A percentile compares a stretch with the other conserved stretches of the same genome.
Conservation (phyloP, 2,329 filamentous ascomycete species). For the Dactylella cylindrospora region DNA sequence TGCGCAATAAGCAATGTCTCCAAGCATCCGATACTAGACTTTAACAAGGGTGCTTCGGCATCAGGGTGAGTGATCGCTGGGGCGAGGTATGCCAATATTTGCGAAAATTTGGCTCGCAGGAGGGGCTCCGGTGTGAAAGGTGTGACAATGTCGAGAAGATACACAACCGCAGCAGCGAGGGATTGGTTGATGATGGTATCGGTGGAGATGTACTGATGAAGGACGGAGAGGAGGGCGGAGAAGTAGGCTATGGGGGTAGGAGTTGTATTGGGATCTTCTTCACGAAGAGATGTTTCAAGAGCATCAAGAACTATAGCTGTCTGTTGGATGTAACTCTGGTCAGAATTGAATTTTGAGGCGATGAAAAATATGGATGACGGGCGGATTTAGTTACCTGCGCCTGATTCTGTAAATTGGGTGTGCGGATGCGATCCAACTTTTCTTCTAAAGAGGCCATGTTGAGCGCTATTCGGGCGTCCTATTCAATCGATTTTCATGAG, state of each 20-base stretch:
- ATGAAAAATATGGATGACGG: slow-evolving; percentile 33
- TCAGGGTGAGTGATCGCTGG: slow-evolving; percentile 77
- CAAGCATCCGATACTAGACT: slow-evolving; percentile 86
- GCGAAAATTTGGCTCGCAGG: slow-evolving; percentile 89
- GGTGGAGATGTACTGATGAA: slow-evolving; percentile 71
- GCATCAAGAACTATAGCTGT: slow-evolving; percentile 83
- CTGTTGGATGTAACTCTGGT: slow-evolving; percentile 54
- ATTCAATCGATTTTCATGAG: too few species aligned
- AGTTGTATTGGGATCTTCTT: slow-evolving; percentile 71
- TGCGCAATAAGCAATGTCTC: slow-evolving; percentile 90
- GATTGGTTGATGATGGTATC: slow-evolving; percentile 74
- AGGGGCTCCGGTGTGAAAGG: slow-evolving; percentile 81
- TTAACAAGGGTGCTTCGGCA: slow-evolving; percentile 81
- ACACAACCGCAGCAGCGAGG: slow-evolving; percentile 81
- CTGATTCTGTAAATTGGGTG: slow-evolving; percentile 92
- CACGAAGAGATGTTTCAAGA: slow-evolving; percentile 87
- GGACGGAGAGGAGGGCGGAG: slow-evolving; percentile 84
- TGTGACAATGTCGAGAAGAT: slow-evolving; percentile 90
- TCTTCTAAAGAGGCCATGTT: slow-evolving; percentile 70
- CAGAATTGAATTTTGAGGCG: slow-evolving; percentile 11
- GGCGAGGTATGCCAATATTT: slow-evolving; percentile 83
- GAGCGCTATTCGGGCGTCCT: too few species aligned
- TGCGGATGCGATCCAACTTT: slow-evolving; percentile 95
- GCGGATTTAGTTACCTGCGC: slow-evolving; percentile 66
- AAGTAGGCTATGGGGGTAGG: slow-evolving; percentile 90